phyloP scores from a whole-genome alignment of 768 basidiomycete species.

The Lactifluus subvellereus region DNA sequence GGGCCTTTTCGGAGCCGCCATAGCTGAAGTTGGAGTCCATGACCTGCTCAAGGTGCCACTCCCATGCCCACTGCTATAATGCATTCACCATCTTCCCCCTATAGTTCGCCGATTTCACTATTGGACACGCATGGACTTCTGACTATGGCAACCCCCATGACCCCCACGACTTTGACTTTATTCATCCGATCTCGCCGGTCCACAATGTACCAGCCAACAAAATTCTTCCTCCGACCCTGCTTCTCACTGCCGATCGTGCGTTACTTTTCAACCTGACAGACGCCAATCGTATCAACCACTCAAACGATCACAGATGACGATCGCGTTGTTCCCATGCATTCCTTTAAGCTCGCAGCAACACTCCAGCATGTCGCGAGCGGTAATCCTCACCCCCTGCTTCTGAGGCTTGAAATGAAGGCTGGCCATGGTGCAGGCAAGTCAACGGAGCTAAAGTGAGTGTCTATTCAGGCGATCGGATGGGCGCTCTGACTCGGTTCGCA shows the following conservation, averaged over 20 bases:
- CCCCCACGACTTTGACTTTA: slow-evolving; percentile 79
- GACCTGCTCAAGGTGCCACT: slow-evolving; percentile 65
- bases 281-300: neutral
- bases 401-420: slow-evolving; percentile 74
- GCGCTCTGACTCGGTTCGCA: slow-evolving; percentile 29
- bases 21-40: slow-evolving; percentile 78
- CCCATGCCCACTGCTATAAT: neutral
- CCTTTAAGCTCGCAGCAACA: slow-evolving; percentile 78
- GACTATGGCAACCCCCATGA: slow-evolving; percentile 77
- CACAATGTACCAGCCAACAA: slow-evolving; percentile 67
- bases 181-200: slow-evolving; percentile 70
- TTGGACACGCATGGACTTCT: slow-evolving; percentile 71
- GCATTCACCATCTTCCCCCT: neutral
- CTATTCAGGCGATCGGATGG: neutral
- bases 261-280: slow-evolving; percentile 15
- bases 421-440: slow-evolving; percentile 80
- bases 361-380: slow-evolving; percentile 58
- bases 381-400: slow-evolving; percentile 67
- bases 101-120: slow-evolving; percentile 71
- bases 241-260: slow-evolving; percentile 82
- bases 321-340: slow-evolving; percentile 82
- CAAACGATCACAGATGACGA: slow-evolving; percentile 54
- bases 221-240: slow-evolving; percentile 59
- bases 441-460: slow-evolving; percentile 55
- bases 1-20: slow-evolving; percentile 67